Conservation (phyloP, 2,329 filamentous ascomycete species). For the Chrysosporium queenslandicum region DNA sequence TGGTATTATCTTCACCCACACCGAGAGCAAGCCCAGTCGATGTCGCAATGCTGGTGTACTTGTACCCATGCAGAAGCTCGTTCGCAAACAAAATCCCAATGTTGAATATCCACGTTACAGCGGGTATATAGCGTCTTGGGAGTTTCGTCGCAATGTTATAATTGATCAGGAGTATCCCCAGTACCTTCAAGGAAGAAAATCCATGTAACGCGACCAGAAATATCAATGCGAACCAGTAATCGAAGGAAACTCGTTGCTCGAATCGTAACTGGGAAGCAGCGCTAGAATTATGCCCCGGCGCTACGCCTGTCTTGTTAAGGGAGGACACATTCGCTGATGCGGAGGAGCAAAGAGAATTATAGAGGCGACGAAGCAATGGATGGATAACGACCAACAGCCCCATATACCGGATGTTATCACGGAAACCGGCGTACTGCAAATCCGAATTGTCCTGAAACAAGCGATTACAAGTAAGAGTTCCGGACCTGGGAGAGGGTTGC, state of each 20-base stretch:
- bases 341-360: slow-evolving; percentile 49
- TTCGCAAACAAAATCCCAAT: slow-evolving; percentile 79
- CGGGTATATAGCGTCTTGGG: slow-evolving; percentile 60
- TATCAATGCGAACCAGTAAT: slow-evolving; percentile 67
- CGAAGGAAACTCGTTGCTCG: slow-evolving; percentile 66
- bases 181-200: slow-evolving; percentile 70
- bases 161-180: slow-evolving; percentile 70
- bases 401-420: slow-evolving; percentile 76
- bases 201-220: slow-evolving; percentile 77
- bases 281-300: slow-evolving; percentile 18
- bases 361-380: slow-evolving; percentile 63
- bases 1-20: slow-evolving; percentile 34
- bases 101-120: slow-evolving; percentile 82
- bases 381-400: slow-evolving; percentile 63
- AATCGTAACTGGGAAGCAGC: slow-evolving; percentile 46
- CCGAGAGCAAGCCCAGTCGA: slow-evolving; percentile 38
- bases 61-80: slow-evolving; percentile 71
- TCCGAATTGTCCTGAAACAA: slow-evolving; percentile 69
- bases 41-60: slow-evolving; percentile 52
- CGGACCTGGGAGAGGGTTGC: neutral
- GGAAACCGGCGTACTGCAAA: slow-evolving; percentile 73
- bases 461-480: slow-evolving; percentile 14
- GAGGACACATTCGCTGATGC: slow-evolving; percentile 22
- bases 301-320: slow-evolving; percentile 16
- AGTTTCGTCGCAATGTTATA: slow-evolving; percentile 65